These are phyloP conservation scores for Tricholoma hemisulphureum DNA, from an alignment of 768 basidiomycete genomes.

Conservation along the genomic window DNA sequence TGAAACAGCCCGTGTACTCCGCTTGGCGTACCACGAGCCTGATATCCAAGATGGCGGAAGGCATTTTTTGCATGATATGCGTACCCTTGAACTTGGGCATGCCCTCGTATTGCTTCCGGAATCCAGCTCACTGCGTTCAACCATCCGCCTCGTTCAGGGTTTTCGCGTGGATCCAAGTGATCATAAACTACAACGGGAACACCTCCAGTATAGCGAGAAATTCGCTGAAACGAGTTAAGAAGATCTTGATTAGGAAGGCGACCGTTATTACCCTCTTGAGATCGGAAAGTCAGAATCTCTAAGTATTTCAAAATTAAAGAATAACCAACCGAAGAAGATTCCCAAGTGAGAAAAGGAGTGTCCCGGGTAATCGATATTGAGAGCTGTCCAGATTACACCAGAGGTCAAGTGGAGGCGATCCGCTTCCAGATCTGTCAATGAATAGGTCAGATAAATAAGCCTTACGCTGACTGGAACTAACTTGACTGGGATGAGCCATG, in stretches of 20 bases:
- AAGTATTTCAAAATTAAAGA: background rate
- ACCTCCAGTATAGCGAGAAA: conserved; percentile 69
- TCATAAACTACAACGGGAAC: conserved; percentile 84
- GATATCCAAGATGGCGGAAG: conserved; percentile 65
- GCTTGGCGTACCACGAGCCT: conserved; percentile 76
- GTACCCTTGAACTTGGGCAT: conserved; percentile 49
- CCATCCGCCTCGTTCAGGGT: conserved; percentile 21
- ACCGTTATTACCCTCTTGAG: conserved; percentile 89
- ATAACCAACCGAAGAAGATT: conserved; percentile 79
- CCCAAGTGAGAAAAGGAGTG: conserved; percentile 97
- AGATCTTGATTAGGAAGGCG: conserved; percentile 95
- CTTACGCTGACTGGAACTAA: conserved; percentile 25
- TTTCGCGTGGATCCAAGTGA: conserved; percentile 54
- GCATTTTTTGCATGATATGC: conserved; percentile 64
- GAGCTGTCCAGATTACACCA: conserved; percentile 93
- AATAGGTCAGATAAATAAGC: background rate
- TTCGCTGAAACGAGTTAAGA: conserved; percentile 74
- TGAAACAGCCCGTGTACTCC: conserved; percentile 91
- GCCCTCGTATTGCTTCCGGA: conserved; percentile 42
- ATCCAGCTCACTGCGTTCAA: conserved; percentile 42
- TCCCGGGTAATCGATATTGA: conserved; percentile 93
- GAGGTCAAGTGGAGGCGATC: conserved; percentile 65
- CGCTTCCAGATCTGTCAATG: conserved; percentile 56
- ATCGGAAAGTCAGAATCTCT: background rate
- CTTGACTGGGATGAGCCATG: conserved; percentile 69